Evolutionary conservation across 345 rosid genomes (phyloP).

Genomic region (Aurinia saxatilis): DNA sequence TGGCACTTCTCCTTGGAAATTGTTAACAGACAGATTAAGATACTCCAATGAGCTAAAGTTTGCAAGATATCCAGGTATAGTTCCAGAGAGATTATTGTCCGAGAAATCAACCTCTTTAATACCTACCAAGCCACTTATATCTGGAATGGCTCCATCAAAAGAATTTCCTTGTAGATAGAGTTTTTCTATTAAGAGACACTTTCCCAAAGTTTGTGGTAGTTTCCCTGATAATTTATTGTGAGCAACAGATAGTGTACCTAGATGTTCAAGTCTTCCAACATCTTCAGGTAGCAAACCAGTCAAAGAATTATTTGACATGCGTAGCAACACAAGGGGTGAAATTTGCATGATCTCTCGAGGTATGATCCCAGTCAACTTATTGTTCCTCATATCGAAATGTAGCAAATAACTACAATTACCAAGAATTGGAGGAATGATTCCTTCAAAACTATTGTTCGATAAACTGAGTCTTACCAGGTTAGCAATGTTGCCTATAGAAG

Average conservation of each 20-base stretch:
- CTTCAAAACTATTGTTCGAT: neutral
- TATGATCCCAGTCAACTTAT: neutral
- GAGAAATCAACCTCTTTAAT: neutral
- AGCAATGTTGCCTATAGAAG: neutral
- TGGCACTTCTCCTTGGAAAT: slow-evolving; percentile 14
- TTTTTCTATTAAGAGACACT: neutral
- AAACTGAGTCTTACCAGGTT: neutral
- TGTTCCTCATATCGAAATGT: neutral
- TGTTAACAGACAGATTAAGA: slow-evolving; percentile 11
- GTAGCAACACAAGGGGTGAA: neutral
- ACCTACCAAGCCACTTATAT: neutral
- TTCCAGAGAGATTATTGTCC: neutral
- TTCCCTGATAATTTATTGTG: neutral
- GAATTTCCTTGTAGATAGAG: neutral
- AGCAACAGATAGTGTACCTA: neutral
- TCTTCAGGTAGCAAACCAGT: neutral
- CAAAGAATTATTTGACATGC: neutral
- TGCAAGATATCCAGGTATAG: neutral
- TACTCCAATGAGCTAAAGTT: neutral
- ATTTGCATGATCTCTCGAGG: neutral
- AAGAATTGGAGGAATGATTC: neutral
- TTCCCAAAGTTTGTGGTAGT: neutral
- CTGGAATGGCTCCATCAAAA: neutral
- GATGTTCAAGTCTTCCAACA: neutral
- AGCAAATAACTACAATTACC: neutral